Evolutionary conservation across 2,329 filamentous ascomycete species (phyloP), one percentile per base, ranked within the genome.

Genomic region (Dactylonectria macrodidyma): DNA sequence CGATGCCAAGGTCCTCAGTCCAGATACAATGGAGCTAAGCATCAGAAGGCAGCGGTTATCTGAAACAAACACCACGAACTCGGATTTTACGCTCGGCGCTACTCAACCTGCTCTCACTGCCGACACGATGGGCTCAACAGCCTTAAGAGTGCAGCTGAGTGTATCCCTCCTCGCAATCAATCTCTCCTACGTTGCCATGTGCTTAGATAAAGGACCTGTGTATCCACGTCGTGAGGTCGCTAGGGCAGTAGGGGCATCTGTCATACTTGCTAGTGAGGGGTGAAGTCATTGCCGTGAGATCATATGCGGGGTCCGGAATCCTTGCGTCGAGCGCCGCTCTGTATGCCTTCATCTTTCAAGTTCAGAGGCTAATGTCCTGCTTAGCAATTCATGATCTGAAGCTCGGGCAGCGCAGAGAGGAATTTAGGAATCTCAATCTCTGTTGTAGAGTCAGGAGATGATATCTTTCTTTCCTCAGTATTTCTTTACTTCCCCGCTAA

Each of bases 221-320:
- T 50, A 62, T 41, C 59, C 59, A 7, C 51, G 59, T 9, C 59
- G 36, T 33, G 59, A 24, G 59, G 34, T 62, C 56, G 59, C 59
- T 1, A 48, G 44, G 19, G 59, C 51, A 6, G 41, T 62, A 19
- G 51, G 56, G 26, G 59, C 59, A 30, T 62, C 59, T 30, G 50
- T 62, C n/a, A 50, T 62, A 22, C 26, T 56, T 19, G 59, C 51
- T 34, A 30, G 51, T 54, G 51, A 16, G 14, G 30, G 51, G 30
- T 54, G 51, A 36, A 19, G 30, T 16, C 19, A 22, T 38, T 14
- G 51, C 16, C 26, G 19, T 4, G 47, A 26, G 30, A 19, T 30
- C 7, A 36, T n/a, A 10, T 34, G 14, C 30, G 22, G 10, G 10
- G 14, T 22, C 26, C 14, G 19, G 36, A 22, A 11, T 24, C 19